Evolutionary conservation across 1,284 basidiomycete species (phyloP).

Genomic region (Heterobasidion parviporum): DNA sequence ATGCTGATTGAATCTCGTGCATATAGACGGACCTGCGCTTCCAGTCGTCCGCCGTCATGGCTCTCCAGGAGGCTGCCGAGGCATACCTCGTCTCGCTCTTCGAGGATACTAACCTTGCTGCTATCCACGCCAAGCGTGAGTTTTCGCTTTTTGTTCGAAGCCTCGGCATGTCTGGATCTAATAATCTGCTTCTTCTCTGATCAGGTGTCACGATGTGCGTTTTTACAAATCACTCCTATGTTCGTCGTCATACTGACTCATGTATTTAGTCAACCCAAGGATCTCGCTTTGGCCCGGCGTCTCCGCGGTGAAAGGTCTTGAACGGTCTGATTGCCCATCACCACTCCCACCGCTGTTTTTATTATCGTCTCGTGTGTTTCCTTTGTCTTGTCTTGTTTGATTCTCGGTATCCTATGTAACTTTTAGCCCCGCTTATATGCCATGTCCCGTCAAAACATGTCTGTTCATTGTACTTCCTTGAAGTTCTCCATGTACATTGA

Average conservation of each 20-base stretch:
- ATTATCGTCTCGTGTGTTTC: background rate
- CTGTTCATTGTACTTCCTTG: background rate
- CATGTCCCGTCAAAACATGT: background rate
- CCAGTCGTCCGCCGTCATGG: constrained; percentile 95
- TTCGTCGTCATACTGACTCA: constrained; percentile 10
- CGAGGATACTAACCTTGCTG: constrained; percentile 88
- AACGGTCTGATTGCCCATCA: constrained; percentile 16
- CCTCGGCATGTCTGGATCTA: too few relatives aligned
- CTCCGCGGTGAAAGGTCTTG: constrained; percentile 86
- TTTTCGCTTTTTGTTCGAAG: constrained; percentile 1
- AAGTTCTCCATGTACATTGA: too few relatives aligned
- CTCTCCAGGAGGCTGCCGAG: constrained; percentile 93
- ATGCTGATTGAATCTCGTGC: constrained; percentile 6
- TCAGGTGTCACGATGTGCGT: constrained; percentile 63
- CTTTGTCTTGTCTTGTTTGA: background rate
- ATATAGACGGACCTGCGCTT: constrained; percentile 86
- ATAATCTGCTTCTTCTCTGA: background rate
- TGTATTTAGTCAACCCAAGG: constrained; percentile 64
- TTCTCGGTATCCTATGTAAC: background rate
- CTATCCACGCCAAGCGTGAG: constrained; percentile 84
- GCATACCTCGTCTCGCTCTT: constrained; percentile 97
- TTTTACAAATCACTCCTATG: background rate
- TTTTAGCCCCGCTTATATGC: background rate
- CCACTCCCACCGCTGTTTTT: constrained; percentile 9
- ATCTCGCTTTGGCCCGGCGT: constrained; percentile 83